Base-by-base conservation (phyloP, 495 filamentous ascomycete genomes). In the Hyaloscypha variabilis region DNA sequence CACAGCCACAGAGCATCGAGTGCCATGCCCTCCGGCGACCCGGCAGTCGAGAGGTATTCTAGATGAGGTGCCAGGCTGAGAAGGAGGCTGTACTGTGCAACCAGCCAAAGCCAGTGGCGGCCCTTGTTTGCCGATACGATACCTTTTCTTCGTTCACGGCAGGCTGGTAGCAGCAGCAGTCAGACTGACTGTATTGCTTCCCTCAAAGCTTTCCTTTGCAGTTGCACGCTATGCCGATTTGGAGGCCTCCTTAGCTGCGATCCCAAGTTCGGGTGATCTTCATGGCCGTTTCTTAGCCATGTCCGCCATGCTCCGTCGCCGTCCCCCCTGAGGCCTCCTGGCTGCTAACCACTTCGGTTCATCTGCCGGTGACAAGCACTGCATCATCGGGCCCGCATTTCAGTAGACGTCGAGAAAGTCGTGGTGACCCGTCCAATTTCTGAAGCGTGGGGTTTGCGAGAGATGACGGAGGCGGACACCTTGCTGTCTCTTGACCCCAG, bases 261-360 rank as follows among this genome's bases (percentile, higher is more conserved):
- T 34, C 54, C 54, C 11, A 57, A 25, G 26, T 57, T 57, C 54
- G 54, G 54, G 54, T 57, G 54, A 57, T 57, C 54, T 25, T 29
- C 54, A 57, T 57, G 29, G 28, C 54, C 25, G 54, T 57, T 34
- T 57, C 54, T 57, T 8, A 57, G 54, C 54, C 54, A 30, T 57
- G 54, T 34, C 19, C 54, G n/a, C 26, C 29, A 14, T 29, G 49
- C n/a, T n/a, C n/a, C n/a, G n/a, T n/a, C n/a, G 8, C 26, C 39
- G 19, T 46, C 39, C 10, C 39, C 39, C 39, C 19, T 8, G 39
- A 46, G 6, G 39, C 17, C 39, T 46, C 39, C 39, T 46, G 39
- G 39, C 39, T 46, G 39, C 39, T 46, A 46, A 46, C 39, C 17
- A 17, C 39, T 46, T 46, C 39, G 0, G 39, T 46, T 46, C 39